Conservation (phyloP, 176 grass and related monocot genomes). For the Zoysia japonica region DNA sequence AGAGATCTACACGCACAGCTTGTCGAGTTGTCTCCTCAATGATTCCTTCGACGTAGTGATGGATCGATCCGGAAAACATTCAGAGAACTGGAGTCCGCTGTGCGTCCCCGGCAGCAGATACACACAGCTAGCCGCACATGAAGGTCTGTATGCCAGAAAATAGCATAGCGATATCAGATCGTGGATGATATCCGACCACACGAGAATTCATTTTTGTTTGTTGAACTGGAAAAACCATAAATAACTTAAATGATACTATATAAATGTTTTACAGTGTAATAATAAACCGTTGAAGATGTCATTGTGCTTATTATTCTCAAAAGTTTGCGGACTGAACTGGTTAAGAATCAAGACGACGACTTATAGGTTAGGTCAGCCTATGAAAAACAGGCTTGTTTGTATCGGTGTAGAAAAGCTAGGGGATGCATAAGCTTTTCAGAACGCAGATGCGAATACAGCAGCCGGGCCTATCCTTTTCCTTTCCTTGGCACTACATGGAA, state of each 20-base stretch:
- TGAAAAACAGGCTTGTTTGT: too few species aligned
- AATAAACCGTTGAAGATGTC: too few species aligned
- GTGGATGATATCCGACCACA: not conserved
- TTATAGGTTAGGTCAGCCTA: not conserved
- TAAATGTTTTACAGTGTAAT: too few species aligned
- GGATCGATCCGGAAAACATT: slow-evolving; percentile 21
- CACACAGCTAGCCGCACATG: not conserved
- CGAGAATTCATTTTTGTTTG: too few species aligned
- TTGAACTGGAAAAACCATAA: too few species aligned
- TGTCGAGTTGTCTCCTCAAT: slow-evolving; percentile 52
- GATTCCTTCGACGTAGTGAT: slow-evolving; percentile 46
- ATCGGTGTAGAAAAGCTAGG: slow-evolving; percentile 10
- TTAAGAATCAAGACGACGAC: not conserved
- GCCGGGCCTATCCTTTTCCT: slow-evolving; percentile 53
- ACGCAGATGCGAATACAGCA: slow-evolving; percentile 34
- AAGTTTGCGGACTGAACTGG: not conserved
- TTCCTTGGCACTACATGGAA: slow-evolving; percentile 54
- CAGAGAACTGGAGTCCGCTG: slow-evolving; percentile 18
- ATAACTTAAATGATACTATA: too few species aligned
- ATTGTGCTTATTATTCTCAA: not conserved
- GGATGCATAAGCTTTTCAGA: slow-evolving; percentile 29
- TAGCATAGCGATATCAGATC: not conserved
- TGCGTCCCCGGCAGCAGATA: not conserved
- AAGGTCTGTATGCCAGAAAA: not conserved
- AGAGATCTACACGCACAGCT: slow-evolving; percentile 43